These are phyloP conservation scores for Amanita phalloides DNA, from an alignment of 768 basidiomycete genomes.

Conservation along the genomic window DNA sequence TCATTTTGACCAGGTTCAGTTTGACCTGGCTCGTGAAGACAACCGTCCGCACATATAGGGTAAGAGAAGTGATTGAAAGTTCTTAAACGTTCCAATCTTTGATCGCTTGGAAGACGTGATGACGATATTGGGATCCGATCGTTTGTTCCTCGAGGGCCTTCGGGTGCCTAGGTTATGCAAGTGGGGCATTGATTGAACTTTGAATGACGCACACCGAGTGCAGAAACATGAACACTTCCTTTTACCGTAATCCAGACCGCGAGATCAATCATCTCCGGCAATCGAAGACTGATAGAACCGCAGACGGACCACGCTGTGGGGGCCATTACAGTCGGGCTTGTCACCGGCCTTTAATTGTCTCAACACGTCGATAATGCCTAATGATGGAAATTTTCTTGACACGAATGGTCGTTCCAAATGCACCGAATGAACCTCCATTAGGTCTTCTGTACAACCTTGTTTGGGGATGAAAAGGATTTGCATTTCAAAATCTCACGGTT, in stretches of 20 bases:
- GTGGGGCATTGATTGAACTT: background rate
- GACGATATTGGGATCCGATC: background rate
- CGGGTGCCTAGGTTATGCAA: background rate
- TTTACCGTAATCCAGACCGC: background rate
- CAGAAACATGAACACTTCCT: background rate
- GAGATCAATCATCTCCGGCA: background rate
- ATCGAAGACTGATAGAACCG: background rate
- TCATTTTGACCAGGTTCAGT: background rate
- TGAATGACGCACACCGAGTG: constrained; percentile 1
- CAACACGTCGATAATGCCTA: background rate
- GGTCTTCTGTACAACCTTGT: background rate
- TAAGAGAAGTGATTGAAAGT: background rate
- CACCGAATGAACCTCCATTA: background rate
- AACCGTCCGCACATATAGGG: background rate
- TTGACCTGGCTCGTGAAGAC: background rate
- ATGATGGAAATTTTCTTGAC: background rate
- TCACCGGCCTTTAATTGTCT: background rate
- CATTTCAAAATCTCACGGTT: background rate
- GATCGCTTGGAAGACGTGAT: background rate
- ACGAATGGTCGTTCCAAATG: background rate
- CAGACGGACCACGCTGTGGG: background rate
- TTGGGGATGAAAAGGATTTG: background rate
- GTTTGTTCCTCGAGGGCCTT: background rate
- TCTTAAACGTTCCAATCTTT: background rate
- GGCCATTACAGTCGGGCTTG: too few relatives aligned